Evolutionary conservation across 2,329 filamentous ascomycete species (phyloP).

Genomic region (Claviceps sp.): DNA sequence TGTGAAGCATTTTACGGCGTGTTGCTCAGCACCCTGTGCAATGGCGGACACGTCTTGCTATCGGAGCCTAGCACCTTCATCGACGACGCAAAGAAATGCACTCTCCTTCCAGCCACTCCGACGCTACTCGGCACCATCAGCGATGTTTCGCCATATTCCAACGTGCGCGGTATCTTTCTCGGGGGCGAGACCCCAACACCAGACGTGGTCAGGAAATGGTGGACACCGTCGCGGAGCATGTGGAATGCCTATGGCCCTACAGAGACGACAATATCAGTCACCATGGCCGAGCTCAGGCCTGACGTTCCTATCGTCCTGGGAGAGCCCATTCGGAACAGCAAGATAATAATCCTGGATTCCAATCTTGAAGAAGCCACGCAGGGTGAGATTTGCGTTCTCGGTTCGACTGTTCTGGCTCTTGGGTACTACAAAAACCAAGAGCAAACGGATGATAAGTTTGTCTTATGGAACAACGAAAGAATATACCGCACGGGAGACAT

Average conservation of each 20-base stretch:
- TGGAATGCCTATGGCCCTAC: constrained; percentile 11
- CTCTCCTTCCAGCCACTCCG: constrained; percentile 7
- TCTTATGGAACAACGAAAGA: constrained; percentile 7
- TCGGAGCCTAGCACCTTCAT: constrained; percentile 1
- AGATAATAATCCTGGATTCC: neutral
- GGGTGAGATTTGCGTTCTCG: constrained; percentile 12
- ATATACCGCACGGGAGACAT: constrained; percentile 26
- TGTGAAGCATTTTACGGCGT: neutral
- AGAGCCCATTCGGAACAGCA: neutral
- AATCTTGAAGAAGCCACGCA: neutral
- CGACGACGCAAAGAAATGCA: constrained; percentile 2
- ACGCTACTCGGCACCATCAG: constrained; percentile 2
- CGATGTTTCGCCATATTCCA: neutral
- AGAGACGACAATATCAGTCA: constrained; percentile 6
- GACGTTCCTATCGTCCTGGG: neutral
- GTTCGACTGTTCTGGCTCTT: constrained; percentile 21
- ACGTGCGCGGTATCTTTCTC: constrained; percentile 6
- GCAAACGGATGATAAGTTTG: constrained; percentile 7
- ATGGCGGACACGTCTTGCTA: neutral
- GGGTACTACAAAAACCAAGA: constrained; percentile 24
- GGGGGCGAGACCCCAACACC: constrained; percentile 6
- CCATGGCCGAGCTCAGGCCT: constrained; percentile 7
- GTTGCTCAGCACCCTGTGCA: constrained; percentile 8
- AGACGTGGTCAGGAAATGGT: constrained; percentile 5
- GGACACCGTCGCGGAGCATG: constrained; percentile 1